Evolutionary conservation across 495 filamentous ascomycete genomes (phyloP), one percentile per base, ranked within the genome.

Genomic region (Staphylotrichum longicolle): DNA sequence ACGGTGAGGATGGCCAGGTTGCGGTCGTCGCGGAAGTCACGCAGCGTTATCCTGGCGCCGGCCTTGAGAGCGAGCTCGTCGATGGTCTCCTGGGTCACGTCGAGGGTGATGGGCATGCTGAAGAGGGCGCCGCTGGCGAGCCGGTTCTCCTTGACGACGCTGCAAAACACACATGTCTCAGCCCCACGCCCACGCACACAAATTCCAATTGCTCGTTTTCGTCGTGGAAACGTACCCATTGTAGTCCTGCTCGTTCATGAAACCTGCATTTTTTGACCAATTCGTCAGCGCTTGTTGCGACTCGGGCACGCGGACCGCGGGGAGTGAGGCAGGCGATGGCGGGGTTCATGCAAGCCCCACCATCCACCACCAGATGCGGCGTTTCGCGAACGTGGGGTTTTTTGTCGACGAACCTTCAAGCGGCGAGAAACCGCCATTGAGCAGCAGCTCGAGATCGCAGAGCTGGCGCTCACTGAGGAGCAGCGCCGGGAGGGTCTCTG

Each of bases 201-300:
- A 49, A 48, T 10, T 4, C 54, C 58, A 54, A 62, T 60, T 56
- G 15, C 58, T 54, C 42, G 4, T 14, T 12, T 33, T 7, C 20
- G 3, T 3, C 0, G 45, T 2, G 8, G 20, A 48, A 53, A 73
- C 79, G 60, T 87, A 96, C 92, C 90, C 83, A 78, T 95, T 87
- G 78, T 96, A 98, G 74, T 98, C 93, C 75, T 88, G 87, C 82
- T 98, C 85, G 74, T 85, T 96, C 90, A 98, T 90, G 80, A 98
- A 98, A 69, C 93, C 91, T 96, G 70, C 61, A 63, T 67, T 61
- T 63, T 42, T 7, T 3, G 7, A 37, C 44, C 61, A 58, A 59
- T 65, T 59, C 44, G 61, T 70, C 48, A 72, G 66, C 55, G 11
- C 10, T 34, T 39, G 32, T 46, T 46, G 27, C 44, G 9, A 12